Evolutionary conservation across 257 asterid genomes (phyloP).

Genomic region (Cordia subcordata): DNA sequence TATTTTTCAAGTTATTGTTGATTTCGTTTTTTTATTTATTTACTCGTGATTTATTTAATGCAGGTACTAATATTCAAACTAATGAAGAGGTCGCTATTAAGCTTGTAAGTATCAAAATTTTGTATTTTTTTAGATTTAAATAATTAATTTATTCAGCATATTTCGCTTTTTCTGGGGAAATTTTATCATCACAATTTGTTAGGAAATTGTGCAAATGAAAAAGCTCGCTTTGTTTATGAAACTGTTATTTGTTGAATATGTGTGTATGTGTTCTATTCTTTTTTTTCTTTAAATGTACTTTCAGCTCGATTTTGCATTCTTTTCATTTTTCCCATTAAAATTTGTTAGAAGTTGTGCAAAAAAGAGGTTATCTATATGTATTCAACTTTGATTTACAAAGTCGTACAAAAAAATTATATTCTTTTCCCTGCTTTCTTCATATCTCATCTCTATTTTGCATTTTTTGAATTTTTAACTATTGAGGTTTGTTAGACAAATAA

Average conservation of each 20-base stretch:
- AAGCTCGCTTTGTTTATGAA: neutral
- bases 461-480: too few relatives aligned
- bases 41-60: neutral
- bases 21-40: neutral
- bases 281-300: too few relatives aligned
- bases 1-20: constrained; percentile 2
- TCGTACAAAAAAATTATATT: too few relatives aligned
- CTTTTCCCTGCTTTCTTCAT: too few relatives aligned
- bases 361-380: too few relatives aligned
- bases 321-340: too few relatives aligned
- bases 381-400: too few relatives aligned
- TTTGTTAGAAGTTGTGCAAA: too few relatives aligned
- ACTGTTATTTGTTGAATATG: too few relatives aligned
- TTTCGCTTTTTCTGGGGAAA: neutral
- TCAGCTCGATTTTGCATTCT: neutral
- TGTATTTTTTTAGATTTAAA: neutral
- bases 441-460: too few relatives aligned
- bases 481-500: too few relatives aligned
- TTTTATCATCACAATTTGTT: neutral
- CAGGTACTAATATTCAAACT: constrained; percentile 79
- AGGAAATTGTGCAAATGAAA: neutral
- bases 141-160: neutral
- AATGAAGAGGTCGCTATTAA: constrained; percentile 86
- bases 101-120: constrained; percentile 50
- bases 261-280: too few relatives aligned